Evolutionary conservation across 345 rosid species (phyloP).

Genomic region (Populus pruinosa): DNA sequence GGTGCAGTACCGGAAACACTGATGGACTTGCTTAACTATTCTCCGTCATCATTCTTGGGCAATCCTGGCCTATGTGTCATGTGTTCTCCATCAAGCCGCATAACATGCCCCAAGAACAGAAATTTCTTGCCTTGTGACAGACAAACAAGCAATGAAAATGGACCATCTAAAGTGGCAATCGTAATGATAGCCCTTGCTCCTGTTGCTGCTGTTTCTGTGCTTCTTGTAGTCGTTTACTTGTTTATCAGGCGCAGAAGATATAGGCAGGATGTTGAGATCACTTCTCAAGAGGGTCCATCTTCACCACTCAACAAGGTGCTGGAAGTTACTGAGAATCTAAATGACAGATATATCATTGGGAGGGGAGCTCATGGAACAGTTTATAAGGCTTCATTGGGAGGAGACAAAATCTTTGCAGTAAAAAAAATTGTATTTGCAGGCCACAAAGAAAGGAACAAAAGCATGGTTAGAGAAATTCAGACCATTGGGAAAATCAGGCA

Average conservation of each 20-base stretch:
- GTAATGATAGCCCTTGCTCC: constrained; percentile 41
- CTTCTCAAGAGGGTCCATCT: constrained; percentile 43
- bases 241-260: constrained; percentile 24
- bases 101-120: constrained; percentile 22
- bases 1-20: constrained; percentile 61
- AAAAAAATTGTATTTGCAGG: constrained; percentile 53
- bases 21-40: constrained; percentile 27
- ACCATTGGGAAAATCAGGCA: constrained; percentile 64
- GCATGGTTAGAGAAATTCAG: constrained; percentile 62
- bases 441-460: constrained; percentile 40
- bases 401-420: constrained; percentile 48
- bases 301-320: constrained; percentile 50
- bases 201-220: constrained; percentile 21
- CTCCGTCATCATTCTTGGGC: constrained; percentile 48
- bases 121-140: constrained; percentile 38
- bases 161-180: constrained; percentile 31
- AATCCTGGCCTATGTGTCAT: constrained; percentile 58
- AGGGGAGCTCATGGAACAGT: constrained; percentile 79
- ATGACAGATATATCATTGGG: constrained; percentile 56
- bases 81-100: constrained; percentile 30
- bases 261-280: constrained; percentile 27
- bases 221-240: constrained; percentile 33
- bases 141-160: constrained; percentile 20
- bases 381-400: constrained; percentile 52
- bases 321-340: constrained; percentile 66